phyloP scores from a whole-genome alignment of 2,329 filamentous ascomycete genomes.

The Aureobasidium uvarum region DNA sequence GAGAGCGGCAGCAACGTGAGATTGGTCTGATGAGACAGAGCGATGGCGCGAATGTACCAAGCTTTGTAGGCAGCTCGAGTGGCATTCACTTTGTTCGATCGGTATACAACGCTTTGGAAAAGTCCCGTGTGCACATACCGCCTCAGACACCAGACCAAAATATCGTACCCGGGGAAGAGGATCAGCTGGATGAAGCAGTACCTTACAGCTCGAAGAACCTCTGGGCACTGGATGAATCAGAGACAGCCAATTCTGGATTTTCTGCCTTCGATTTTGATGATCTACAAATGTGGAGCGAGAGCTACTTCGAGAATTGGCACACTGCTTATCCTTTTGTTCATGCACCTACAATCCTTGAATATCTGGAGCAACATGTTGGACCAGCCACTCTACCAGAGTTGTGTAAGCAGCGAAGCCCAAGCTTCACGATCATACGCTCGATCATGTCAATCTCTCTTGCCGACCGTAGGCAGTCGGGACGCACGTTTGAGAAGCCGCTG shows the following conservation, averaged over 20 bases:
- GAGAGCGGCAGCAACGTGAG: slow-evolving; percentile 38
- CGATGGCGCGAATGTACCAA: slow-evolving; percentile 49
- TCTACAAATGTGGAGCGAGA: slow-evolving; percentile 46
- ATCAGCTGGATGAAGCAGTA: slow-evolving; percentile 44
- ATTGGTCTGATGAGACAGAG: slow-evolving; percentile 55
- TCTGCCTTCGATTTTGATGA: slow-evolving; percentile 34
- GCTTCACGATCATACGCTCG: slow-evolving; percentile 47
- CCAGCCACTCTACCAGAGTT: slow-evolving; percentile 37
- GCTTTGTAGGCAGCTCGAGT: slow-evolving; percentile 58
- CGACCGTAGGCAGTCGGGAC: slow-evolving; percentile 49
- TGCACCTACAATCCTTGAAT: slow-evolving; percentile 51
- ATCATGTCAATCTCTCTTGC: slow-evolving; percentile 56
- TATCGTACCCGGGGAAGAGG: slow-evolving; percentile 59
- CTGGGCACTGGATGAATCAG: slow-evolving; percentile 40
- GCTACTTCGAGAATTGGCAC: slow-evolving; percentile 60
- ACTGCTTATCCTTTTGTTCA: slow-evolving; percentile 57
- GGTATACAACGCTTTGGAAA: slow-evolving; percentile 52
- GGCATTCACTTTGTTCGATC: slow-evolving; percentile 60
- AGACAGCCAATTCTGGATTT: slow-evolving; percentile 46
- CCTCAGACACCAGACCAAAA: slow-evolving; percentile 37
- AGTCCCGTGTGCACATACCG: background rate
- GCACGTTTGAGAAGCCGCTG: slow-evolving; percentile 35
- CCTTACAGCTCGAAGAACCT: slow-evolving; percentile 31
- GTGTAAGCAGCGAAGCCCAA: slow-evolving; percentile 35
- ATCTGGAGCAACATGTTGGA: slow-evolving; percentile 48